Evolutionary conservation across 2,329 filamentous ascomycete genomes (phyloP).

Genomic region (Hypoxylon sp.): DNA sequence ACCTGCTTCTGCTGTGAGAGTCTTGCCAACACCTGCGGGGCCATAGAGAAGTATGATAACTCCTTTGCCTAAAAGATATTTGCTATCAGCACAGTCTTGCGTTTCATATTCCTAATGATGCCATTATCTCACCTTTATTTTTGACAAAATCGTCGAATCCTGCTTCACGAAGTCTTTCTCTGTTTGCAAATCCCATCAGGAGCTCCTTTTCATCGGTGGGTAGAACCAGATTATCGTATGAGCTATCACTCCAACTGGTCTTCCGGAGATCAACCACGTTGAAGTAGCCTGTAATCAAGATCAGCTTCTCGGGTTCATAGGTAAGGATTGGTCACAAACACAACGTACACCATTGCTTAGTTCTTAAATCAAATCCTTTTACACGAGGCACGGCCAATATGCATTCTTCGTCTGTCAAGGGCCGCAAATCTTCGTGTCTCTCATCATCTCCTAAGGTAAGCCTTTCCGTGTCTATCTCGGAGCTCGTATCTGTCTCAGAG

Average conservation of each 20-base stretch:
- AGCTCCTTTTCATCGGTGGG: slow-evolving; percentile 3
- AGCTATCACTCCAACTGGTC: slow-evolving; percentile 3
- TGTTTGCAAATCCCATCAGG: not conserved
- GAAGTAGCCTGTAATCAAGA: not conserved
- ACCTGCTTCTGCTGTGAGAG: slow-evolving; percentile 16
- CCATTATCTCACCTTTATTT: not conserved
- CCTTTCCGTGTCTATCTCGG: not conserved
- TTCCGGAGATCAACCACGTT: not conserved
- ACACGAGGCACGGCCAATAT: not conserved
- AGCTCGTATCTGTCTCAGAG: not conserved
- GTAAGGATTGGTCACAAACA: not conserved
- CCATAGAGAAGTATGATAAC: slow-evolving; percentile 21
- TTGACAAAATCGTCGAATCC: slow-evolving; percentile 18
- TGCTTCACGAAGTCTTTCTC: not conserved
- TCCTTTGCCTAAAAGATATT: not conserved
- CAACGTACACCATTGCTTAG: not conserved
- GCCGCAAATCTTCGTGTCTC: slow-evolving; percentile 1
- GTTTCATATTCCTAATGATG: not conserved
- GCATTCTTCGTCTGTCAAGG: slow-evolving; percentile 1
- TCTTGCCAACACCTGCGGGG: slow-evolving; percentile 18
- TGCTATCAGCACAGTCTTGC: not conserved
- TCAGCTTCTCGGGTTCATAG: not conserved
- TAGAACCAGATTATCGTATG: slow-evolving; percentile 3
- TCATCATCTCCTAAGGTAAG: not conserved
- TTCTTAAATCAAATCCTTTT: slow-evolving; percentile 2